Percentiles rank a stretch among this genome's conserved stretches.
phyloP scores from a whole-genome alignment of 441 rosid genomes.

The Geranium incanum region DNA sequence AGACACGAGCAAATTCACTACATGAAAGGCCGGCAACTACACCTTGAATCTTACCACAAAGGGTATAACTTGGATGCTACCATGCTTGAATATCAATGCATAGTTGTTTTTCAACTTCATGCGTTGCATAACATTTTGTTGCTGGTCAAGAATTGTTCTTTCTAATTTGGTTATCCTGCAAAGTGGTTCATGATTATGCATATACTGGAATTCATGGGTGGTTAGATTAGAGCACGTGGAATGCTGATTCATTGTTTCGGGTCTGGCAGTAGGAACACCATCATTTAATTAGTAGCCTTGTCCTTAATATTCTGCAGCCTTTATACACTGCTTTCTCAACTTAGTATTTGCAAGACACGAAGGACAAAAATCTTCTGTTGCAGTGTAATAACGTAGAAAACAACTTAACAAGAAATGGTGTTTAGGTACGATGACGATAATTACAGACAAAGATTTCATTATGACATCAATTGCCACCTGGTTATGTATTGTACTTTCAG shows the following conservation, averaged over 20 bases:
- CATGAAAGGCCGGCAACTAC: not conserved
- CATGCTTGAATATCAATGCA: not conserved
- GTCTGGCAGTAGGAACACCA: not conserved
- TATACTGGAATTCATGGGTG: conserved; percentile 1
- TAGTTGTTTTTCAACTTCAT: not conserved
- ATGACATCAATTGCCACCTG: not conserved
- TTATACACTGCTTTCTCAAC: not conserved
- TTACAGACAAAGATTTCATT: not conserved
- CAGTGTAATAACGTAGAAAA: not conserved
- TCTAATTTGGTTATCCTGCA: not conserved
- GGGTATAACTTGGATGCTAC: not conserved
- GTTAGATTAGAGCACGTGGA: not conserved
- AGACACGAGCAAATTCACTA: not conserved
- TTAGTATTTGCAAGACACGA: not conserved
- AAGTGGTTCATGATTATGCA: not conserved
- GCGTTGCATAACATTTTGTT: not conserved
- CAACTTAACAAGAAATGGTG: not conserved
- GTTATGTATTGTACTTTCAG: not conserved
- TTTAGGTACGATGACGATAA: not conserved
- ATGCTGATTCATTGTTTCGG: not conserved
- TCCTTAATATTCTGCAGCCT: not conserved
- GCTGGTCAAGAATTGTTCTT: not conserved
- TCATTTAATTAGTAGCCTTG: not conserved
- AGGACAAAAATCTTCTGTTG: not conserved
- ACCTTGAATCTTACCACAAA: not conserved